Evolutionary conservation across 2,329 filamentous ascomycete genomes (phyloP), one percentile per base, ranked within the genome.

Genomic region (Paecilomyces sp.): DNA sequence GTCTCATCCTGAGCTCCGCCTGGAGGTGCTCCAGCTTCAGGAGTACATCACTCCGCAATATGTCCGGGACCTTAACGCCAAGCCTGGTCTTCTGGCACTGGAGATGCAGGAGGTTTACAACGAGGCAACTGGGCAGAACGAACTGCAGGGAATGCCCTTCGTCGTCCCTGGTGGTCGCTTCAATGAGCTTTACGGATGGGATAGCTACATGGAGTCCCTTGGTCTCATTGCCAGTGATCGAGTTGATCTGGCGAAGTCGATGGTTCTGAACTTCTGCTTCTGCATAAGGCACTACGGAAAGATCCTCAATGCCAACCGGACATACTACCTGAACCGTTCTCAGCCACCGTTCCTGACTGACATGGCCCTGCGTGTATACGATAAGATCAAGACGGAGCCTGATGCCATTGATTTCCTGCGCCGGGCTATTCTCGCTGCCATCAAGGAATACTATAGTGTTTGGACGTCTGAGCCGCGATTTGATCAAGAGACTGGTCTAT

Each of bases 121-220:
- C 67, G 83, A 85, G 3, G 78, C 79, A 25, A 89, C 89, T 2
- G 88, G 88, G 47, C 82, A 89, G 71, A 85, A 84, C 62, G 88
- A 88, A 3, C 79, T 95, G 50, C 82, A 83, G 36, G 94, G 94
- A 2, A 81, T 95, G 60, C 93, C 94, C 0, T 99, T 97, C 68
- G 92, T 97, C n/a, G 94, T 99, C 2, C 94, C 94, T 0, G 94
- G 94, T 61, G 94, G 94, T 25, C 86, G 94, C 31, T 99, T 99
- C 86, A 99, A 99, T 75, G 94, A 99, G 75, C 78, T 99, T 24
- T 99, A 99, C 72, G 93, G 93, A 54, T 99, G 94, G 94, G 94
- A 99, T 76, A 97, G 92, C 73, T 99, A 97, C 80, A 97, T 99
- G 92, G 91, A 93, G 74, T 94, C 93, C 4, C 81, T 97, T 2